Evolutionary conservation across 2,329 filamentous ascomycete genomes (phyloP), one percentile per base, ranked within the genome.

Genomic region (Sclerotinia borealis): DNA sequence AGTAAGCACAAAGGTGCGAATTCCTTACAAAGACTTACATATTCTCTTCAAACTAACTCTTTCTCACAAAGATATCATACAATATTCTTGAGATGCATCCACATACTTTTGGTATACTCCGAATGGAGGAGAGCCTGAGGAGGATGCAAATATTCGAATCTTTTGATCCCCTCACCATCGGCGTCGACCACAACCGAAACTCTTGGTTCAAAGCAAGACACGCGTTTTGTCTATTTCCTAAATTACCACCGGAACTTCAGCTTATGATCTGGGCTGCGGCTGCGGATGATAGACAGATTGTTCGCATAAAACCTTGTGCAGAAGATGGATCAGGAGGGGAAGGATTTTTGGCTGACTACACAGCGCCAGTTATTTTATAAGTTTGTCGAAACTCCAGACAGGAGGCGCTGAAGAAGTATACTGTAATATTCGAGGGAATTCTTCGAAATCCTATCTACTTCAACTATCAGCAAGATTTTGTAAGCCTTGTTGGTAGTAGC

Each of bases 381-480:
- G 25, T 63, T 25, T 63, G 60, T 11, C 31, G 43, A 7, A 31
- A 39, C 27, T 63, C 60, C 4, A 58, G 60, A 41, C 29, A 15
- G 4, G 39, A 63, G 34, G 60, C 60, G 2, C 36, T 63, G 2
- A 63, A 58, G 27, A 58, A 4, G 48, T 58, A 63, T 47, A 39
- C 41, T 3, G 22, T 48, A 11, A 19, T 58, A 22, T 48, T 58
- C 10, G 36, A 36, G 19, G 34, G 41, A 1, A 39, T 37, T 1
- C 41, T 63, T 34, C 36, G 11, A 8, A 22, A 48, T 49, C 51
- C 51, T 9, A 29, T 63, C 5, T 63, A 63, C 15, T 63, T 63
- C 51, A 63, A 63, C 19, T 48, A 36, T 19, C 34, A 63, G 17
- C 19, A 6, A 19, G 51, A 63, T 19, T 63, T 41, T 13, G 1